phyloP scores from a whole-genome alignment of 1,284 basidiomycete genomes.

The Sporisorium reilianum region DNA sequence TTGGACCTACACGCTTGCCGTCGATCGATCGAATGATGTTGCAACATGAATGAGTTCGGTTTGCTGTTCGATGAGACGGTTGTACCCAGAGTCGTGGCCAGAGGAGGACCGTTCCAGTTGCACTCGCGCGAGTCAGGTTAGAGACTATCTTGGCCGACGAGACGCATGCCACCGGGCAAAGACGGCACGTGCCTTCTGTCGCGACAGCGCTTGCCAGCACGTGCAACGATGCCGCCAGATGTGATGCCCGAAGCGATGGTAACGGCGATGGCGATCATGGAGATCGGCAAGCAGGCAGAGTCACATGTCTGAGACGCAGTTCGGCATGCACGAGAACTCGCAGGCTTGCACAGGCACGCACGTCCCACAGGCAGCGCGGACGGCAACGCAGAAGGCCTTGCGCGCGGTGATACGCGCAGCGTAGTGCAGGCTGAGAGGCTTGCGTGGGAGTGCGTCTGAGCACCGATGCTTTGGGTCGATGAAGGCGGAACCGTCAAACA shows the following conservation, averaged over 20 bases:
- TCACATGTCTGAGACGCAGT: constrained; percentile 34
- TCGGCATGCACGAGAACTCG: constrained; percentile 29
- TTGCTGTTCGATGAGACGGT: no score
- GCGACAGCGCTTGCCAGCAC: no score
- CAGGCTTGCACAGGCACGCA: not conserved
- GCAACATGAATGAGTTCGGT: not conserved
- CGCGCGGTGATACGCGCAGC: not conserved
- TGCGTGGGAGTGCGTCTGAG: not conserved
- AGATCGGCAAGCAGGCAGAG: not conserved
- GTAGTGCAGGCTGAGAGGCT: not conserved
- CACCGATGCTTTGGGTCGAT: not conserved
- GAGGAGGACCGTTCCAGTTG: not conserved
- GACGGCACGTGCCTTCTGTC: not conserved
- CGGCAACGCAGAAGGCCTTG: no score
- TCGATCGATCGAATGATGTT: not conserved
- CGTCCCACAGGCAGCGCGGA: not conserved
- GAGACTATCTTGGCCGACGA: not conserved
- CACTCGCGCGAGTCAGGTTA: not conserved
- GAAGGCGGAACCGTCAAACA: not conserved
- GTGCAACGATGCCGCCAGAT: no score
- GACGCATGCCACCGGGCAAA: not conserved
- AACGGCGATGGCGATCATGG: not conserved
- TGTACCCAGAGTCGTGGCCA: not conserved
- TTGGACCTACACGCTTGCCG: not conserved
- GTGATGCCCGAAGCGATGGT: no score